These are phyloP conservation scores for Saturnispora galanensis DNA, from an alignment of 805 yeast genomes.

Conservation along the genomic window DNA sequence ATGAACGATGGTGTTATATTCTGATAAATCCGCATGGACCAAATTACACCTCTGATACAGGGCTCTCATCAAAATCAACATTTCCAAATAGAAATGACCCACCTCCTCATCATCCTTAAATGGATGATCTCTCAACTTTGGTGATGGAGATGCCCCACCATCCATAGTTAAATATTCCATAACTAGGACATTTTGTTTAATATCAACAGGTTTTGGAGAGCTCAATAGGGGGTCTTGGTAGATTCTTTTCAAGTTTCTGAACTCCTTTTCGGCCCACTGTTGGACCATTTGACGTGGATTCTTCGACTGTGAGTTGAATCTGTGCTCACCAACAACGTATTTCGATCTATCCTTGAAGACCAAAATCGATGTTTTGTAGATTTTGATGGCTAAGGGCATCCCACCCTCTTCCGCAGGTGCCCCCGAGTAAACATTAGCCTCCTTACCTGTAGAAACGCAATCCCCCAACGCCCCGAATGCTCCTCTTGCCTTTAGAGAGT, in stretches of 20 bases:
- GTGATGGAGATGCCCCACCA: constrained; percentile 73
- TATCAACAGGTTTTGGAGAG: constrained; percentile 87
- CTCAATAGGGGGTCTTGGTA: constrained; percentile 63
- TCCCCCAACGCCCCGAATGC: constrained; percentile 82
- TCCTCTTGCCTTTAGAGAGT: constrained; percentile 75
- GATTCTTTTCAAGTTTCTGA: constrained; percentile 80
- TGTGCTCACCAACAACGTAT: constrained; percentile 90
- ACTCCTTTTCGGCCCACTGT: constrained; percentile 98
- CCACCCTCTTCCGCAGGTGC: constrained; percentile 39
- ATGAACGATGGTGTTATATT: constrained; percentile 86
- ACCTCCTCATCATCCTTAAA: constrained; percentile 56
- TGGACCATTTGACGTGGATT: constrained; percentile 97
- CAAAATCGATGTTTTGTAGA: constrained; percentile 89
- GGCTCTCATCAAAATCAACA: constrained; percentile 76
- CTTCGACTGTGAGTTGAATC: constrained; percentile 77
- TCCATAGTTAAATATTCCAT: constrained; percentile 85
- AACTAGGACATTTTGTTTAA: constrained; percentile 81
- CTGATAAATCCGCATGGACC: constrained; percentile 95
- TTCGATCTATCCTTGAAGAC: constrained; percentile 97
- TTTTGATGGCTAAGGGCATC: constrained; percentile 64
- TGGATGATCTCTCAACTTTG: constrained; percentile 76
- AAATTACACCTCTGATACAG: constrained; percentile 81
- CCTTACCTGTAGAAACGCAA: constrained; percentile 93
- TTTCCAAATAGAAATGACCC: constrained; percentile 59
- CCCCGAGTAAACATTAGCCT: constrained; percentile 91